Base-by-base conservation (phyloP, 2,329 filamentous ascomycete genomes). In the Diaporthe citriasiana region DNA sequence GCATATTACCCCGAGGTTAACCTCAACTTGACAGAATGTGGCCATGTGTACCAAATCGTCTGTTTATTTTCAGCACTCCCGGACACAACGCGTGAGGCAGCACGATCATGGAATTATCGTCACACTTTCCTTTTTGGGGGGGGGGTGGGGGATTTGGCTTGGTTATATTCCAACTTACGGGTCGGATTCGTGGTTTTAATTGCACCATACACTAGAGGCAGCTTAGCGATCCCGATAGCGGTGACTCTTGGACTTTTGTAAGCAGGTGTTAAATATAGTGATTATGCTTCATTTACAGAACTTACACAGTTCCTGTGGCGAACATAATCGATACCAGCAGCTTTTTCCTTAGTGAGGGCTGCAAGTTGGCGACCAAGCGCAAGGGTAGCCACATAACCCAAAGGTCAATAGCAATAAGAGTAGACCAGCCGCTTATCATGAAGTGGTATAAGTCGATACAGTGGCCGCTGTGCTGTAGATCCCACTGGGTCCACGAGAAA, bases 401-500 rank as follows among this genome's bases (percentile, higher is more conserved):
- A 27, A 70, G 25, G n/a, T 70, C 66, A 15, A 30, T 27, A 13
- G 53, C 33, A 56, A 70, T 56, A 10, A 70, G 35, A 15, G 56
- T 56, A 2, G 25, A 40, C 66, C 66, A 70, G 15, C 66, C 66
- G 12, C 12, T 55, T n/a, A 51, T 27, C 50, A 70, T 70, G n/a
- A 56, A 70, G 33, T 19, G 33, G 40, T 51, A 51, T 5, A 30
- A 15, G 19, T 70, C 50, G 22, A 70, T 45, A 13, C 66, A 70
- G 33, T 56, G 25, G 17, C 50, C 66, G 13, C 22, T 38, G 51
- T 85, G 82, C 68, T 85, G 79, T 1, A 83, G 83, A 56, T 88
- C 85, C 88, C 89, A 91, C n/a, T 81, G 81, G 0, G 79, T 82
- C 90, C 90, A 92, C 77, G 86, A 87, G 74, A 84, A 86, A 12